Evolutionary conservation across 352 stramenopile species (phyloP).

Genomic region (Phytopythium montanum): DNA sequence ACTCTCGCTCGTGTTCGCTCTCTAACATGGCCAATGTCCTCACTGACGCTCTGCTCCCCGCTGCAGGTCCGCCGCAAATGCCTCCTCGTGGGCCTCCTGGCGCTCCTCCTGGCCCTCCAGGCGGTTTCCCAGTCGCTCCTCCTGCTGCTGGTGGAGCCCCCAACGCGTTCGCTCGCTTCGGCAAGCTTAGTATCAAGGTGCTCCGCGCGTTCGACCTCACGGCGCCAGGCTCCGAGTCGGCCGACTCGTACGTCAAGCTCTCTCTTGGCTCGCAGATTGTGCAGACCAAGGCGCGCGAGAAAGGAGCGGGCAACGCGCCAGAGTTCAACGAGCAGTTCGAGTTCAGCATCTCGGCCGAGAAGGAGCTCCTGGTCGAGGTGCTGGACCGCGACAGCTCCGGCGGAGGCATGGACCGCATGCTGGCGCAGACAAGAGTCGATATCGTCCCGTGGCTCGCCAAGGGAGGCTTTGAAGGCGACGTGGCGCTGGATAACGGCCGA

Average conservation of each 20-base stretch:
- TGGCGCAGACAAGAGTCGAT: constrained; percentile 87
- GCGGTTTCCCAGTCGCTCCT: constrained; percentile 14
- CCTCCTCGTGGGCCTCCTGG: constrained; percentile 26
- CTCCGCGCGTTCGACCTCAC: constrained; percentile 91
- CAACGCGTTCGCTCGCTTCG: constrained; percentile 80
- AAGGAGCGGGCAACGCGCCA: constrained; percentile 88
- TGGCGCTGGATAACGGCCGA: constrained; percentile 89
- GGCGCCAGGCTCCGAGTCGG: constrained; percentile 90
- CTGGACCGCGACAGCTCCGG: constrained; percentile 83
- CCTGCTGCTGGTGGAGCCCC: constrained; percentile 12
- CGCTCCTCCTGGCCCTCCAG: constrained; percentile 19
- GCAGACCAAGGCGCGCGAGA: constrained; percentile 81
- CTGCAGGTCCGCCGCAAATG: constrained; percentile 2
- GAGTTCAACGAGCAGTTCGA: constrained; percentile 94
- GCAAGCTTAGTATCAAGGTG: constrained; percentile 90
- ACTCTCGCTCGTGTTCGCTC: neutral
- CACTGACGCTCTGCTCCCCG: neutral
- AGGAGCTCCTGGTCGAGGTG: constrained; percentile 91
- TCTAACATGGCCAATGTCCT: neutral
- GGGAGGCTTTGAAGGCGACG: constrained; percentile 90
- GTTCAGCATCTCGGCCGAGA: constrained; percentile 95
- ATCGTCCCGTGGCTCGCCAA: constrained; percentile 94
- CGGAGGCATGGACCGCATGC: constrained; percentile 91
- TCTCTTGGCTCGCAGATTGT: constrained; percentile 84
- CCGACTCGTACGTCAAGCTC: constrained; percentile 92